Evolutionary conservation across 2,329 filamentous ascomycete genomes (phyloP).

Genomic region (Arachnomyces sp.): DNA sequence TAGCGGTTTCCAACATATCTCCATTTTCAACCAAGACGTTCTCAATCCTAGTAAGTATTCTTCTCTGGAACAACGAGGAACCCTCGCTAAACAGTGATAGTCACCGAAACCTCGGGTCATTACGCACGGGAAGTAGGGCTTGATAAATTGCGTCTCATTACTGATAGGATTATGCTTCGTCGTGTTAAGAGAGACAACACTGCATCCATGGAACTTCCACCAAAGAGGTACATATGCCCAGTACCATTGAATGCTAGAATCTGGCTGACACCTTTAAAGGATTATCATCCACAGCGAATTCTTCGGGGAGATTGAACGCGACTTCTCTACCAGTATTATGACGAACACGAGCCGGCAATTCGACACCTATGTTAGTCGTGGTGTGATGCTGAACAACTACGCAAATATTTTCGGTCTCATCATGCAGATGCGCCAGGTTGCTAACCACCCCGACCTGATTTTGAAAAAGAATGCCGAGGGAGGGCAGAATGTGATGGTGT

Average conservation of each 20-base stretch:
- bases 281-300: conserved; percentile 89
- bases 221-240: conserved; percentile 57
- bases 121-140: conserved; percentile 61
- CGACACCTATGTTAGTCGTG: conserved; percentile 88
- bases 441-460: conserved; percentile 90
- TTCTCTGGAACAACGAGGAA: not conserved
- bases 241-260: not conserved
- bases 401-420: conserved; percentile 98
- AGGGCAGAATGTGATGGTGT: conserved; percentile 83
- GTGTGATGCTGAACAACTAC: conserved; percentile 93
- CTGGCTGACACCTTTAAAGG: conserved; percentile 17
- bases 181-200: conserved; percentile 91
- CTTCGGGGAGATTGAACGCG: conserved; percentile 91
- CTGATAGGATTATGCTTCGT: conserved; percentile 88
- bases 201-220: conserved; percentile 88
- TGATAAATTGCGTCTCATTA: conserved; percentile 74
- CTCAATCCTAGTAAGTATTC: conserved; percentile 59
- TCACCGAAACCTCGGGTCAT: conserved; percentile 48
- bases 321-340: conserved; percentile 95
- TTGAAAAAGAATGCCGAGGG: conserved; percentile 78
- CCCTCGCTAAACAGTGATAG: conserved; percentile 33
- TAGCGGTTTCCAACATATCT: conserved; percentile 59
- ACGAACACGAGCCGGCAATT: conserved; percentile 80
- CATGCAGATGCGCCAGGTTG: conserved; percentile 98
- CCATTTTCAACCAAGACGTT: conserved; percentile 89